phyloP scores from a whole-genome alignment of 148 eudicot genomes.

The Amaranthus palmeri region DNA sequence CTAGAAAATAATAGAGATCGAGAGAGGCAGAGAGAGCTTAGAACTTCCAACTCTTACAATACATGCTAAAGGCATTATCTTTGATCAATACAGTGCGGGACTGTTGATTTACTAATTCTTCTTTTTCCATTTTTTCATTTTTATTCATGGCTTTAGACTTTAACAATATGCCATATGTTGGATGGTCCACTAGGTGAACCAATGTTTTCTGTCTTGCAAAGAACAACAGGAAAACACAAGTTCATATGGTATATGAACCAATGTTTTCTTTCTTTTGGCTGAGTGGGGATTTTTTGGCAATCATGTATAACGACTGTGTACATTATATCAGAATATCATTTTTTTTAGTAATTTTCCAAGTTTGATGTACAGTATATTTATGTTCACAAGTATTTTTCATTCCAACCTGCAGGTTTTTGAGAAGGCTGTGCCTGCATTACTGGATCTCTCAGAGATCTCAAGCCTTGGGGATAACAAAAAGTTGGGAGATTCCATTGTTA shows the following conservation, averaged over 20 bases:
- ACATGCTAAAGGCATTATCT: background rate
- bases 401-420: constrained; percentile 60
- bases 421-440: constrained; percentile 71
- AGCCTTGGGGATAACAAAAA: constrained; percentile 83
- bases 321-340: no score
- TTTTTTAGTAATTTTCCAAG: background rate
- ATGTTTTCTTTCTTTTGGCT: background rate
- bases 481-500: constrained; percentile 83
- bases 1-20: background rate
- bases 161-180: background rate
- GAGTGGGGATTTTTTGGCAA: background rate
- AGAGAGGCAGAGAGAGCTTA: background rate
- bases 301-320: no score
- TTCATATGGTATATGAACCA: no score
- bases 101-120: background rate
- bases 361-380: background rate
- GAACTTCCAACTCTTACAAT: background rate
- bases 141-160: background rate
- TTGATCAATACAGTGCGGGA: no score
- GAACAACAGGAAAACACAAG: background rate
- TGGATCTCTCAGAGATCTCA: constrained; percentile 83
- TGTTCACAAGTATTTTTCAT: background rate
- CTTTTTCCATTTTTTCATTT: background rate
- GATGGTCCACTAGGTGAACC: background rate
- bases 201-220: background rate